Percentiles rank a stretch among this genome's conserved stretches.
Evolutionary conservation across 805 yeast species (phyloP).

Genomic region (Yueomyces sinensis): DNA sequence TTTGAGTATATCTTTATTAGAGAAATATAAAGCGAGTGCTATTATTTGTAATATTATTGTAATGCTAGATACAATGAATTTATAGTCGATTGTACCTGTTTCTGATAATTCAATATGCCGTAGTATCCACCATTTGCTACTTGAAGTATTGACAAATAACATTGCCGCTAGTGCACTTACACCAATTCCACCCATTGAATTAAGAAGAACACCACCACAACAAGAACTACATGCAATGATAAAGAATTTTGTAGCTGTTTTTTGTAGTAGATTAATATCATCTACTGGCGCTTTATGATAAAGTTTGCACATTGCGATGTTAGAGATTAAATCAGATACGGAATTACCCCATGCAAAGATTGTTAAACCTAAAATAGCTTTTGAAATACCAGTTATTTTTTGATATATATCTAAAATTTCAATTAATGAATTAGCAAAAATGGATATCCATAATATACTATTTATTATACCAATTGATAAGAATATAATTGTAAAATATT

Average conservation of each 20-base stretch:
- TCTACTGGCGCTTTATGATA: slow-evolving; percentile 16
- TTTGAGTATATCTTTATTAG: slow-evolving; percentile 4
- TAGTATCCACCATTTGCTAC: slow-evolving; percentile 13
- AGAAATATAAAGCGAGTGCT: slow-evolving; percentile 9
- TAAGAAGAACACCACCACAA: slow-evolving; percentile 81
- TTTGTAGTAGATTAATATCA: slow-evolving; percentile 7
- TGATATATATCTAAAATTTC: slow-evolving; percentile 24
- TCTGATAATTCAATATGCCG: slow-evolving; percentile 10
- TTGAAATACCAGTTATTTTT: slow-evolving; percentile 36
- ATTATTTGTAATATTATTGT: slow-evolving; percentile 13
- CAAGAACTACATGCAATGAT: slow-evolving; percentile 89
- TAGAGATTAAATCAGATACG: slow-evolving; percentile 79
- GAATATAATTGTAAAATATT: slow-evolving; percentile 2
- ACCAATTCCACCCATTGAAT: slow-evolving; percentile 73
- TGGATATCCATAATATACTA: slow-evolving; percentile 22
- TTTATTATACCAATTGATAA: slow-evolving; percentile 18
- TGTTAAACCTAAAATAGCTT: slow-evolving; percentile 82
- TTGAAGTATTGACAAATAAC: slow-evolving; percentile 9
- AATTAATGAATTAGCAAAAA: slow-evolving; percentile 23
- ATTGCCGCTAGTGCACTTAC: slow-evolving; percentile 46
- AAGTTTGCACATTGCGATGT: slow-evolving; percentile 64
- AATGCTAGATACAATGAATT: slow-evolving; percentile 16
- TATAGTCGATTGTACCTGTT: slow-evolving; percentile 1
- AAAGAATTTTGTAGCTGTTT: slow-evolving; percentile 49
- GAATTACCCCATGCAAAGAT: slow-evolving; percentile 92